phyloP scores from a whole-genome alignment of 495 filamentous ascomycete genomes.

The Xylaria acuta region DNA sequence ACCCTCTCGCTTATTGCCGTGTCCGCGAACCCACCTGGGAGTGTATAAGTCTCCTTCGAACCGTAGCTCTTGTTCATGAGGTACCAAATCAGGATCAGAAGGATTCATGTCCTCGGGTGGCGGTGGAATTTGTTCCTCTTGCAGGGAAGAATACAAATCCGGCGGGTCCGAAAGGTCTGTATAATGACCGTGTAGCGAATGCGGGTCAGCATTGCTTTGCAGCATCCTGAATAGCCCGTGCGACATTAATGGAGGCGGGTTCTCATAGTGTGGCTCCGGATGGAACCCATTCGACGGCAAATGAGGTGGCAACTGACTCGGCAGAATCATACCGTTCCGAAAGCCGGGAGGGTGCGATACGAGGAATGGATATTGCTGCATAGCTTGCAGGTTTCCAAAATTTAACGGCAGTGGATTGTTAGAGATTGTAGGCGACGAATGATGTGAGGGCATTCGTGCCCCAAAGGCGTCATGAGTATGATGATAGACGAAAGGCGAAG shows the following conservation, averaged over 20 bases:
- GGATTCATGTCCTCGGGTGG: constrained; percentile 79
- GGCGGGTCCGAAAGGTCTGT: constrained; percentile 72
- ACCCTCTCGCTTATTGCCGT: constrained; percentile 81
- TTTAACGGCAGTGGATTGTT: constrained; percentile 60
- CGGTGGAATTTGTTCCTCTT: constrained; percentile 70
- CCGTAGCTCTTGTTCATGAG: constrained; percentile 77
- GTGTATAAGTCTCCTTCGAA: constrained; percentile 82
- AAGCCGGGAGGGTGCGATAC: constrained; percentile 54
- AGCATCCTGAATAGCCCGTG: constrained; percentile 72
- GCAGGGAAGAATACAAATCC: constrained; percentile 72
- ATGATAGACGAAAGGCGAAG: constrained; percentile 62
- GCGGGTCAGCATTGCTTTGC: constrained; percentile 70
- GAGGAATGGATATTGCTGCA: constrained; percentile 59
- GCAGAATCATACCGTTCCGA: constrained; percentile 55
- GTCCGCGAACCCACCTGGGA: constrained; percentile 76
- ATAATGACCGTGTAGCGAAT: constrained; percentile 65
- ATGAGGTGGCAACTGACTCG: constrained; percentile 48
- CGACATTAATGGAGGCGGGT: constrained; percentile 61
- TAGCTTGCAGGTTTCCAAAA: constrained; percentile 59
- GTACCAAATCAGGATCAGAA: constrained; percentile 69
- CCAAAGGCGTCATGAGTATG: constrained; percentile 58
- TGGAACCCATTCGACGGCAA: constrained; percentile 55
- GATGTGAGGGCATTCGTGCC: constrained; percentile 52
- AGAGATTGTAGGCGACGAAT: constrained; percentile 62
- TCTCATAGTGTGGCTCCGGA: constrained; percentile 56